Conservation (phyloP, 2,329 filamentous ascomycete genomes). For the Beauveria pseudobassiana region DNA sequence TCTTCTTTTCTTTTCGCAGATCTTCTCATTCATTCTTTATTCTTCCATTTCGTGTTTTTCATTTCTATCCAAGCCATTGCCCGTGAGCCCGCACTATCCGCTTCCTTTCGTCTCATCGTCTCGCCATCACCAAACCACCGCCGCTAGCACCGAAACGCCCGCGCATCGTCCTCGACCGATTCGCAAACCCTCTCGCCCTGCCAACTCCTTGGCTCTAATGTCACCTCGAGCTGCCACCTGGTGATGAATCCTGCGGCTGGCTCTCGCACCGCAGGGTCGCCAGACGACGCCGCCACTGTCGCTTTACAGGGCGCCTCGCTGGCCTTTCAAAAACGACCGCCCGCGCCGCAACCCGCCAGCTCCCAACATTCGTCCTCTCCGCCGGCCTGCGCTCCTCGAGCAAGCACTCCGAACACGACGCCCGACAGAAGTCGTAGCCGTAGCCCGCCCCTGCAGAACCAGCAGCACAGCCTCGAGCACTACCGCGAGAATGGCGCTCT, state of each 20-base stretch:
- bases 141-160: too few species aligned
- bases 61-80: too few species aligned
- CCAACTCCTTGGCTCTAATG: constrained; percentile 13
- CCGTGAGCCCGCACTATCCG: too few species aligned
- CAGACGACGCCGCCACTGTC: constrained; percentile 33
- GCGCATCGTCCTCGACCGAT: neutral
- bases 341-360: neutral
- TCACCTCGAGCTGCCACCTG: constrained; percentile 15
- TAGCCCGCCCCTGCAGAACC: constrained; percentile 16
- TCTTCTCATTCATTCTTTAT: too few species aligned
- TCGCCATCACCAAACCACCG: too few species aligned
- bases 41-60: too few species aligned
- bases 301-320: constrained; percentile 48
- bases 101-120: too few species aligned
- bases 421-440: constrained; percentile 10
- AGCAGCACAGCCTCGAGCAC: constrained; percentile 8
- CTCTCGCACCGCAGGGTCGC: constrained; percentile 22
- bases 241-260: constrained; percentile 28
- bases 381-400: neutral
- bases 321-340: constrained; percentile 40
- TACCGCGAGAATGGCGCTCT: constrained; percentile 31
- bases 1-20: too few species aligned
- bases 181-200: neutral
- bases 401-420: neutral
- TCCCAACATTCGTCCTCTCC: neutral